phyloP scores from a whole-genome alignment of 2,329 filamentous ascomycete genomes.

The Elsinoe fawcettii region DNA sequence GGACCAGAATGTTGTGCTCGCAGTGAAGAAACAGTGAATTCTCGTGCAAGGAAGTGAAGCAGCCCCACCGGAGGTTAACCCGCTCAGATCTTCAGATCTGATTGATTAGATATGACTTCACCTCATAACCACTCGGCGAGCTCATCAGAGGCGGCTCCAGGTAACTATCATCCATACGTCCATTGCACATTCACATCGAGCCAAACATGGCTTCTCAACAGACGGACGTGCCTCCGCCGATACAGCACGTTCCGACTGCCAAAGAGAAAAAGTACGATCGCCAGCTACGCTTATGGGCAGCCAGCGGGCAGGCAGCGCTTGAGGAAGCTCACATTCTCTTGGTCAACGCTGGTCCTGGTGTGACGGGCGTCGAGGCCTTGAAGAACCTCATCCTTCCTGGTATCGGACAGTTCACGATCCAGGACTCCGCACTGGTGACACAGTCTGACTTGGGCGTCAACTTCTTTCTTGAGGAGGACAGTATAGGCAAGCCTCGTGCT shows the following conservation, averaged over 20 bases:
- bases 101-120: conserved; percentile 14
- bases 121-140: neutral
- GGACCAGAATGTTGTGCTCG: neutral
- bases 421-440: conserved; percentile 67
- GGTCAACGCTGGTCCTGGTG: conserved; percentile 78
- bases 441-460: conserved; percentile 87
- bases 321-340: conserved; percentile 89
- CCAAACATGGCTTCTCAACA: conserved; percentile 21
- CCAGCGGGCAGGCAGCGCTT: conserved; percentile 79
- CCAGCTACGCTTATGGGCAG: conserved; percentile 91
- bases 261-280: conserved; percentile 78
- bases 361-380: conserved; percentile 80
- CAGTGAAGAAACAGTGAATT: neutral
- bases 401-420: conserved; percentile 85
- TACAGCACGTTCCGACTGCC: conserved; percentile 47
- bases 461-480: conserved; percentile 83
- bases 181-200: neutral
- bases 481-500: conserved; percentile 68
- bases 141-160: neutral
- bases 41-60: neutral
- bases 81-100: neutral
- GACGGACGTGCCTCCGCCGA: conserved; percentile 34
- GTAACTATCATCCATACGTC: neutral
- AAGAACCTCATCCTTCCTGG: conserved; percentile 97
- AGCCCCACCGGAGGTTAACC: neutral